Evolutionary conservation across 192 early-diverging fungal species (phyloP).

Genomic region (Entomortierella chlamydospora): DNA sequence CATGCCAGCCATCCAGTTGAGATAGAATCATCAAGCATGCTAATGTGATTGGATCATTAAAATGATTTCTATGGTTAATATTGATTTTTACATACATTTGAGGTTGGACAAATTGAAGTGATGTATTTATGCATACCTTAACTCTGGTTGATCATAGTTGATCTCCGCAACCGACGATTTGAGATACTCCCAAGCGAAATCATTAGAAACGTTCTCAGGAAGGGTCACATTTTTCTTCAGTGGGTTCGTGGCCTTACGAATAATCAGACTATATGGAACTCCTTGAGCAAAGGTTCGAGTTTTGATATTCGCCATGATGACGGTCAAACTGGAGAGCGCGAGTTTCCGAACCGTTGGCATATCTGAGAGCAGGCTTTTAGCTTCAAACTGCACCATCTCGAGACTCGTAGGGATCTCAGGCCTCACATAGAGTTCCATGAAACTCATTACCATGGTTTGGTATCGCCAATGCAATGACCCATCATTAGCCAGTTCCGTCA

Average conservation of each 20-base stretch:
- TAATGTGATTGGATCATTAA: conserved; percentile 8
- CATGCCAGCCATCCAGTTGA: conserved; percentile 86
- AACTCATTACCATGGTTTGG: conserved; percentile 81
- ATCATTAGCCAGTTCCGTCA: conserved; percentile 72
- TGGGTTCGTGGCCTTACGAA: conserved; percentile 56
- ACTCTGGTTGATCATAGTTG: conserved; percentile 40
- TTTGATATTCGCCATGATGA: conserved; percentile 78
- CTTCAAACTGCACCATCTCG: conserved; percentile 67
- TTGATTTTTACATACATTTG: background rate
- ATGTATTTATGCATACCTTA: conserved; percentile 22
- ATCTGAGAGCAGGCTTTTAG: conserved; percentile 75
- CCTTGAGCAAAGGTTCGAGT: conserved; percentile 68
- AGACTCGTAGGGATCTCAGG: conserved; percentile 68
- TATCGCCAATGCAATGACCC: conserved; percentile 85
- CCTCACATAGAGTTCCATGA: conserved; percentile 78
- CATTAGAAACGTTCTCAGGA: conserved; percentile 50
- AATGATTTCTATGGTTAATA: background rate
- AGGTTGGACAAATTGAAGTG: too few species aligned
- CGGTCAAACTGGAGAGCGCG: conserved; percentile 68
- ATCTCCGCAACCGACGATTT: conserved; percentile 33
- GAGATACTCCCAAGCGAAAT: conserved; percentile 54
- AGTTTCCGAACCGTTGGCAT: conserved; percentile 78
- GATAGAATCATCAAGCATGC: conserved; percentile 70
- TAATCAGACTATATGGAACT: conserved; percentile 58
- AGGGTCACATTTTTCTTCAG: conserved; percentile 49